These are phyloP conservation scores for Diphasiastrum complanatum DNA, from an alignment of 83 land plant genomes.

Conservation along the genomic window DNA sequence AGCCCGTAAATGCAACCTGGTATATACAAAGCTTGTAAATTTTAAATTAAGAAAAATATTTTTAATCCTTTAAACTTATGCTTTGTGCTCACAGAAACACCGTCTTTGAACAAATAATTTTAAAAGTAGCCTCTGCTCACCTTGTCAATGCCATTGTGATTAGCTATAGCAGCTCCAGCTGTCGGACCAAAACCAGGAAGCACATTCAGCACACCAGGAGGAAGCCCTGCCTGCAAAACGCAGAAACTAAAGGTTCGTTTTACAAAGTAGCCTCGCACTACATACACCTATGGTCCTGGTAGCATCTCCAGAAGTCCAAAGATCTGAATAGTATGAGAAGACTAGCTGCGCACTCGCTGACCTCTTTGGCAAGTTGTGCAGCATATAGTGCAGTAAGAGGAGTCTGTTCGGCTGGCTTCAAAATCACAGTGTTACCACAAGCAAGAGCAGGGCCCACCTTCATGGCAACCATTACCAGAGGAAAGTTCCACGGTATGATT, in stretches of 20 bases:
- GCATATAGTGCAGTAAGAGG: constrained; percentile 45
- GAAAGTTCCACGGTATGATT: constrained; percentile 57
- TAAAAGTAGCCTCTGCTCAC: no score
- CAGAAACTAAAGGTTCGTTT: background rate
- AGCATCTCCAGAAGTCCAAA: no score
- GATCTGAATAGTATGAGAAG: no score
- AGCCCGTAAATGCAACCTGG: constrained; percentile 30
- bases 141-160: constrained; percentile 9
- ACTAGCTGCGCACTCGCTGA: no score
- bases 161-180: constrained; percentile 13
- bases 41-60: no score
- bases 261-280: background rate
- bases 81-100: no score
- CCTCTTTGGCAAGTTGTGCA: constrained; percentile 38
- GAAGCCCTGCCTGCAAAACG: constrained; percentile 10
- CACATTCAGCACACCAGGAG: constrained; percentile 11
- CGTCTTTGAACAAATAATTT: no score
- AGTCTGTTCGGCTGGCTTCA: constrained; percentile 55
- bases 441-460: constrained; percentile 47
- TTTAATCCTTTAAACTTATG: no score
- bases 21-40: background rate
- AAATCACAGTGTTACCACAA: constrained; percentile 40
- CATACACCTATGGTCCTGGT: background rate
- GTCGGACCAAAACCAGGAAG: constrained; percentile 8
- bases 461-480: constrained; percentile 30